A percentile compares a stretch with the other conserved stretches of the same genome.
These are phyloP conservation scores for Trebouxia gelatinosa DNA, from an alignment of 163 green algal species.

Conservation along the genomic window DNA sequence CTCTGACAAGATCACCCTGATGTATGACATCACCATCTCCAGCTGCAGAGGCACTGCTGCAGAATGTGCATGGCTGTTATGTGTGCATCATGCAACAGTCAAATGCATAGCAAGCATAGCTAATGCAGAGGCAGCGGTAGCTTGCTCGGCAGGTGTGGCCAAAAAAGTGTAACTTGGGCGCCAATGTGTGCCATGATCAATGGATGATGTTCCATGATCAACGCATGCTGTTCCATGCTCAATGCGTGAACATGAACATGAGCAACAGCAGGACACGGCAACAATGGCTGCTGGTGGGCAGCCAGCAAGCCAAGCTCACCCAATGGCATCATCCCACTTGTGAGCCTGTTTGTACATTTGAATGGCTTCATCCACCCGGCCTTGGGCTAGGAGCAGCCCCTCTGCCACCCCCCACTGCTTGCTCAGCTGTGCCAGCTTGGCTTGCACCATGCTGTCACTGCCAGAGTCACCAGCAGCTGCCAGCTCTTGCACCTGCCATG, in stretches of 20 bases:
- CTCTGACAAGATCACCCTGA: neutral
- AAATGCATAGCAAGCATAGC: neutral
- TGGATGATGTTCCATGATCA: neutral
- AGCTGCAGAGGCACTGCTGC: neutral
- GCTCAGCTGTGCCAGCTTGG: conserved; percentile 63
- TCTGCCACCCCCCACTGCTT: conserved; percentile 73
- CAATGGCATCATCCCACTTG: conserved; percentile 35
- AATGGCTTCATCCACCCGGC: conserved; percentile 70
- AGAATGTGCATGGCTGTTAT: neutral
- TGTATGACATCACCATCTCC: neutral
- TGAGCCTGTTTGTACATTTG: conserved; percentile 65
- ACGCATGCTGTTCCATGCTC: neutral
- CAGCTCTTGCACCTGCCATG: neutral
- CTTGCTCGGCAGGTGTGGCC: no score
- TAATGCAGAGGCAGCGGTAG: neutral
- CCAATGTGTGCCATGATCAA: neutral
- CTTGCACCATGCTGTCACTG: conserved; percentile 39
- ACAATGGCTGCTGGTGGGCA: no score
- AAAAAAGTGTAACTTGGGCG: neutral
- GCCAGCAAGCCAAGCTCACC: conserved; percentile 18
- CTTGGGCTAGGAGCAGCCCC: conserved; percentile 64
- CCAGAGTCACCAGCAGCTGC: neutral
- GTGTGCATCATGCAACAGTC: neutral
- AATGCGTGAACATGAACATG: neutral
- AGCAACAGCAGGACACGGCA: neutral